Conservation (phyloP, 371 early-diverging fungal species). For the Phascolomyces articulosus region DNA sequence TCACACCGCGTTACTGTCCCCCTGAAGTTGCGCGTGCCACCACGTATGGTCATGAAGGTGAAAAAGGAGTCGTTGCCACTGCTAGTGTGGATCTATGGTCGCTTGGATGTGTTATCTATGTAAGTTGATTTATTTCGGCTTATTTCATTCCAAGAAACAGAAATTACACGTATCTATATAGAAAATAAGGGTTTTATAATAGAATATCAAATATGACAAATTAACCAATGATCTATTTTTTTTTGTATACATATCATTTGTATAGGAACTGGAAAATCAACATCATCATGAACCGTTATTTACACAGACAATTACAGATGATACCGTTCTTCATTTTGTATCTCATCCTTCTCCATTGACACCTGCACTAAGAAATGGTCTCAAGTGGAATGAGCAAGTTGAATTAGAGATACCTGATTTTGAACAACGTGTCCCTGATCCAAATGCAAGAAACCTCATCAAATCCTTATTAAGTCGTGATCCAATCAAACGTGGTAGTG, state of each 20-base stretch:
- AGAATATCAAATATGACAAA: too few species aligned
- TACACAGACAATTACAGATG: slow-evolving; percentile 43
- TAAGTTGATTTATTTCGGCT: neutral
- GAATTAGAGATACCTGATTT: slow-evolving; percentile 49
- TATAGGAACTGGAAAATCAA: slow-evolving; percentile 41
- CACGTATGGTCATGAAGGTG: slow-evolving; percentile 51
- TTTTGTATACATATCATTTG: neutral
- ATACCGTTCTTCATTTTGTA: slow-evolving; percentile 50
- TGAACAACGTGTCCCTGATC: slow-evolving; percentile 33
- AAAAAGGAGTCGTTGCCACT: slow-evolving; percentile 51
- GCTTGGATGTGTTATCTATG: slow-evolving; percentile 49
- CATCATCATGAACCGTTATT: slow-evolving; percentile 35
- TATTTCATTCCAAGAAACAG: too few species aligned
- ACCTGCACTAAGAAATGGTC: slow-evolving; percentile 46
- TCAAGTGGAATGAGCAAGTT: slow-evolving; percentile 46
- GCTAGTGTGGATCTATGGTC: slow-evolving; percentile 54
- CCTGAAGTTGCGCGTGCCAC: slow-evolving; percentile 55
- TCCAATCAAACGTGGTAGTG: slow-evolving; percentile 43
- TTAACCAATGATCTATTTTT: too few species aligned
- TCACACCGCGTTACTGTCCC: slow-evolving; percentile 33
- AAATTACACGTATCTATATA: too few species aligned
- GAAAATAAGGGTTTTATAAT: too few species aligned
- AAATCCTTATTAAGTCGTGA: slow-evolving; percentile 40
- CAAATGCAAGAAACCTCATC: slow-evolving; percentile 35
- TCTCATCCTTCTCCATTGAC: slow-evolving; percentile 54